Evolutionary conservation across 1,284 basidiomycete genomes (phyloP).

Genomic region (Sporisorium sorghi): DNA sequence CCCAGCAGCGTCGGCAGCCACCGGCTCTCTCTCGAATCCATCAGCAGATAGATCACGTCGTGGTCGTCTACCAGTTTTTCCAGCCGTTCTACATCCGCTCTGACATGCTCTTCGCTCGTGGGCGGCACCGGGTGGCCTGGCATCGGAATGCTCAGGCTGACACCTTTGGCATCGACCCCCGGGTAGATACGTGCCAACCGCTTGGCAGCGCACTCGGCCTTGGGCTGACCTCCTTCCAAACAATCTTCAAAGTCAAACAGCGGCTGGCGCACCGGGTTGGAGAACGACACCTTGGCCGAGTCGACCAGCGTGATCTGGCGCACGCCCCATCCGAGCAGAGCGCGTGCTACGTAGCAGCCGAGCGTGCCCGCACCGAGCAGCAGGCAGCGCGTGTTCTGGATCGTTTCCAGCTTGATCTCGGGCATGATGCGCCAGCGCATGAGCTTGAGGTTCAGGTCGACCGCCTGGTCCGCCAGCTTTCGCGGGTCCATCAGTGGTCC

Average conservation of each 20-base stretch:
- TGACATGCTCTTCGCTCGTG: slow-evolving; percentile 74
- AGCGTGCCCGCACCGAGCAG: slow-evolving; percentile 94
- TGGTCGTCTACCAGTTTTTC: slow-evolving; percentile 84
- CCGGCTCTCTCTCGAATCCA: slow-evolving; percentile 95
- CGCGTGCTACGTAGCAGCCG: slow-evolving; percentile 94
- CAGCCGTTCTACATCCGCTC: slow-evolving; percentile 78
- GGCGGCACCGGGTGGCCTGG: slow-evolving; percentile 88
- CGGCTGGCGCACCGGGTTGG: slow-evolving; percentile 95
- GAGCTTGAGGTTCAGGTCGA: slow-evolving; percentile 94
- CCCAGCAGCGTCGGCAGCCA: slow-evolving; percentile 94
- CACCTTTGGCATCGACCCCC: slow-evolving; percentile 83
- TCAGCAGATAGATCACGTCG: slow-evolving; percentile 91
- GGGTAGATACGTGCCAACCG: slow-evolving; percentile 88
- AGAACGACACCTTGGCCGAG: slow-evolving; percentile 89
- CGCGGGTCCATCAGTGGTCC: slow-evolving; percentile 94
- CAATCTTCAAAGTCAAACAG: slow-evolving; percentile 95
- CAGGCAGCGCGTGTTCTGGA: slow-evolving; percentile 83
- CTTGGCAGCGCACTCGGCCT: slow-evolving; percentile 91
- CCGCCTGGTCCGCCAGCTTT: slow-evolving; percentile 89
- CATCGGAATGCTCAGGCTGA: slow-evolving; percentile 89
- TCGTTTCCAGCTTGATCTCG: slow-evolving; percentile 84
- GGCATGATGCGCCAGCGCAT: slow-evolving; percentile 98
- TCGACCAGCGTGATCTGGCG: slow-evolving; percentile 92
- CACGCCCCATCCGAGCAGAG: slow-evolving; percentile 88
- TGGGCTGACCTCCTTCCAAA: slow-evolving; percentile 89